Base-by-base conservation (phyloP, 176 grass and related monocot genomes). In the Areca catechu region DNA sequence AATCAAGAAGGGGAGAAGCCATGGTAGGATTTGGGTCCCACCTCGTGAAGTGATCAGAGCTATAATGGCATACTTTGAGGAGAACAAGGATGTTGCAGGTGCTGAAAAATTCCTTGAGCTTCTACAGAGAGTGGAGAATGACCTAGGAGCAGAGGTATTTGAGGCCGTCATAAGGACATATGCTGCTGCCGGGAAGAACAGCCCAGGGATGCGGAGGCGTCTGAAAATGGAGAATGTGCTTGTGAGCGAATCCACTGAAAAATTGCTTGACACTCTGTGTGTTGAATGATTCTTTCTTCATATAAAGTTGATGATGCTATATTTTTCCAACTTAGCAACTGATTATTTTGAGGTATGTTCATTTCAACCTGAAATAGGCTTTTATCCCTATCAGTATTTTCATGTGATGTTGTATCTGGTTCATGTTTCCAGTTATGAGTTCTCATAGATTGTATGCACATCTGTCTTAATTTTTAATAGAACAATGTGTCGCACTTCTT, bases 1-100 rank as follows among this genome's bases (percentile, higher is more conserved):
- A 15, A 97, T 97, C 49, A 91, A 97, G 64, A 97, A 97, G 77
- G 86, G 86, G 0, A 77, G 72, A 71, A 97, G 83, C 71, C 68
- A 24, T 17, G 75, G 75, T 50, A 88, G 86, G 62, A 70, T 80
- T 4, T 91, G 86, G 80, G 75, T 77, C 24, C 86, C 86, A 17
- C 70, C 77, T 7, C 37, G 0, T n/a, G 56, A 73, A 1, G 87
- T 82, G 60, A 68, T 70, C 0, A 14, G 56, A 22, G 79, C 75
- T 48, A 71, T 97, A 60, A 83, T 97, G 61, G 47, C 7, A 9
- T 85, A 83, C 59, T 97, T 97, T 54, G 80, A 88, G 81, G 57
- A 57, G 54, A 75, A 58, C 22, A 85, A 78, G 23, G 83, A 97
- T 57, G 81, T 88, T 1, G 61, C 83, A 1, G 72, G 75, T 51